phyloP scores from a whole-genome alignment of 345 rosid genomes.

The Syzygium oleosum region DNA sequence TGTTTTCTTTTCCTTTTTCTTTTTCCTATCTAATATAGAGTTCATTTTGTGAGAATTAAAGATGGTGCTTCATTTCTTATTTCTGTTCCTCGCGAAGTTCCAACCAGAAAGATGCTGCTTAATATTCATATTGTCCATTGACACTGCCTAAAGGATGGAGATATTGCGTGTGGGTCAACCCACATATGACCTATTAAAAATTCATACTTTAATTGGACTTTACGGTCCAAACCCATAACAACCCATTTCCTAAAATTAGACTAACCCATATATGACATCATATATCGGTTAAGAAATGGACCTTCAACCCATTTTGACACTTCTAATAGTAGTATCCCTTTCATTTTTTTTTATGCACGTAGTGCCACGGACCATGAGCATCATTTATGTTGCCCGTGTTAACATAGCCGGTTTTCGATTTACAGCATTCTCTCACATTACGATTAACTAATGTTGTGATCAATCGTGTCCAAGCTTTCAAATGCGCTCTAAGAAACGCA shows the following conservation, averaged over 20 bases:
- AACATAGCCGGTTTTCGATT: background rate
- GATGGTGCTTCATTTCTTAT: background rate
- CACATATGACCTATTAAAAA: background rate
- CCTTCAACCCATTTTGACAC: background rate
- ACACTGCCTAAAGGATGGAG: background rate
- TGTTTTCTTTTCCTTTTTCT: background rate
- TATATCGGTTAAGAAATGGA: background rate
- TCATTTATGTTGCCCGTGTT: background rate
- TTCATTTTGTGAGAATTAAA: background rate
- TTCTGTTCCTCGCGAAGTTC: background rate
- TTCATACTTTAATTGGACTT: background rate
- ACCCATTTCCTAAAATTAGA: background rate
- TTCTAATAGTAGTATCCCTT: background rate
- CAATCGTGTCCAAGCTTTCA: background rate
- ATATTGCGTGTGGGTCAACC: no score
- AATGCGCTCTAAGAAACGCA: background rate
- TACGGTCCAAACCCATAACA: background rate
- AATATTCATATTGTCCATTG: background rate
- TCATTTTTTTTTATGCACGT: background rate
- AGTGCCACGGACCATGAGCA: background rate
- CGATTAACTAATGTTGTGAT: background rate
- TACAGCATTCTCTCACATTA: accelerated
- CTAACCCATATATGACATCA: background rate
- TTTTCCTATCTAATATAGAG: background rate
- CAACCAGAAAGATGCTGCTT: background rate